Conservation (phyloP, 305 asterid genomes). For the Euphrasia arctica region DNA sequence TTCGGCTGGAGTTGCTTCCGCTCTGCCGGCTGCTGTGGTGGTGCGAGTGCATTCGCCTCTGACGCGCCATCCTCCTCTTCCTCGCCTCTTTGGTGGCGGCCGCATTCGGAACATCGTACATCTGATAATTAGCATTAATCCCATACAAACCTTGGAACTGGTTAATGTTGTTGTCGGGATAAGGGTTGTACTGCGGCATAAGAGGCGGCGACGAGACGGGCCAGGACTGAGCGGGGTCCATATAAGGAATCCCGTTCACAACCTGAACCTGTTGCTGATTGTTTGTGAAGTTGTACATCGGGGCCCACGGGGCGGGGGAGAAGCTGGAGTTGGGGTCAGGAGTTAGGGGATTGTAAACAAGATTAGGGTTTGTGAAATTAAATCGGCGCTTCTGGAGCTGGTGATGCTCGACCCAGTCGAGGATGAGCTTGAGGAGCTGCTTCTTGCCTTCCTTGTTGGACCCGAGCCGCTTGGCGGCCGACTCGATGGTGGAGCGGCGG, state of each 20-base stretch:
- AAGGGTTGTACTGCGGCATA: conserved; percentile 30
- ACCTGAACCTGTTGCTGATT: conserved; percentile 20
- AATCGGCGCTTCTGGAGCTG: conserved; percentile 63
- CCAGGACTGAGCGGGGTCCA: conserved; percentile 61
- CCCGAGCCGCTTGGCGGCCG: conserved; percentile 76
- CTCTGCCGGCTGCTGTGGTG: conserved; percentile 49
- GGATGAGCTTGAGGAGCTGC: conserved; percentile 70
- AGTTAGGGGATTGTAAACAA: conserved; percentile 8
- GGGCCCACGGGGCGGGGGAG: conserved; percentile 35
- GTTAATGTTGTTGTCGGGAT: conserved; percentile 26
- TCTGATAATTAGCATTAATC: conserved; percentile 37
- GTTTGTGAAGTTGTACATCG: too few species aligned
- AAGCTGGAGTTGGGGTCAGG: conserved; percentile 36
- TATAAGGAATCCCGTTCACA: conserved; percentile 41
- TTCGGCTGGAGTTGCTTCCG: conserved; percentile 28
- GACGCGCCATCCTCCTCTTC: conserved; percentile 95
- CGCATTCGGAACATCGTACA: conserved; percentile 30
- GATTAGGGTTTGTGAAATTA: conserved; percentile 21
- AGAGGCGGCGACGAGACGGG: conserved; percentile 22
- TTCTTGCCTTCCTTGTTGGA: conserved; percentile 66
- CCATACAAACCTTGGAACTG: conserved; percentile 34
- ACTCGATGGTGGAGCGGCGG: conserved; percentile 79
- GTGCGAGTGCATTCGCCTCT: conserved; percentile 41
- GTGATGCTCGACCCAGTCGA: conserved; percentile 80
- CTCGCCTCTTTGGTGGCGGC: conserved; percentile 84